phyloP scores from a whole-genome alignment of 2,329 filamentous ascomycete species.

The Penicillium sp. region DNA sequence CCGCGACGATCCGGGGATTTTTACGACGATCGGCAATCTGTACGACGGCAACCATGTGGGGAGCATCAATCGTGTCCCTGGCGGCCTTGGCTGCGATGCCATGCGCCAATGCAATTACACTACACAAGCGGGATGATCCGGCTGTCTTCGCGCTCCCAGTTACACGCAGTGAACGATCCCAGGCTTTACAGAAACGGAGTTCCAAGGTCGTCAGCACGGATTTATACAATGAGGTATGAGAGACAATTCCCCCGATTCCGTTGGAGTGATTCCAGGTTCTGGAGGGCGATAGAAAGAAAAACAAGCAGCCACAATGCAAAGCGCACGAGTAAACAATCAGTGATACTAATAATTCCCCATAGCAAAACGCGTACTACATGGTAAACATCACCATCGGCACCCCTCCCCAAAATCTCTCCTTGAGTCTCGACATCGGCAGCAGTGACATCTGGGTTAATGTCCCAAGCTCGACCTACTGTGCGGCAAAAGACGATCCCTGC shows the following conservation, averaged over 20 bases:
- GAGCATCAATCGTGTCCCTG: slow-evolving; percentile 13
- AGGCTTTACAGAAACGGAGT: not conserved
- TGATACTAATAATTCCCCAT: not conserved
- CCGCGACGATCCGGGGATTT: not conserved
- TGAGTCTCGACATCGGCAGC: slow-evolving; percentile 65
- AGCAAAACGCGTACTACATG: not conserved
- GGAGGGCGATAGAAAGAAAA: too few species aligned
- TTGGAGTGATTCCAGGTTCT: too few species aligned
- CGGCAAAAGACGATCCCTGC: slow-evolving; percentile 28
- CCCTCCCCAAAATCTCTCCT: slow-evolving; percentile 57
- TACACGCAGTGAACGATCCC: slow-evolving; percentile 10
- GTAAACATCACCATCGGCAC: slow-evolving; percentile 54
- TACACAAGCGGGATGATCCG: slow-evolving; percentile 21
- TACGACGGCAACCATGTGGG: not conserved
- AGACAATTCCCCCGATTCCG: not conserved
- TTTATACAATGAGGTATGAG: not conserved
- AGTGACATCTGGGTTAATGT: slow-evolving; percentile 71
- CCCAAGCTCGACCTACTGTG: slow-evolving; percentile 65
- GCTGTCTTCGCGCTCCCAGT: slow-evolving; percentile 19
- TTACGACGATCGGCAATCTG: not conserved
- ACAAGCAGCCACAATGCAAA: too few species aligned
- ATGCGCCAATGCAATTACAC: slow-evolving; percentile 18
- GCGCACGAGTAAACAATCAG: too few species aligned
- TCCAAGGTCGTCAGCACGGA: not conserved
- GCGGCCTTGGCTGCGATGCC: slow-evolving; percentile 18